phyloP scores from a whole-genome alignment of 306 rosid species.

The Calophaca sinica region DNA sequence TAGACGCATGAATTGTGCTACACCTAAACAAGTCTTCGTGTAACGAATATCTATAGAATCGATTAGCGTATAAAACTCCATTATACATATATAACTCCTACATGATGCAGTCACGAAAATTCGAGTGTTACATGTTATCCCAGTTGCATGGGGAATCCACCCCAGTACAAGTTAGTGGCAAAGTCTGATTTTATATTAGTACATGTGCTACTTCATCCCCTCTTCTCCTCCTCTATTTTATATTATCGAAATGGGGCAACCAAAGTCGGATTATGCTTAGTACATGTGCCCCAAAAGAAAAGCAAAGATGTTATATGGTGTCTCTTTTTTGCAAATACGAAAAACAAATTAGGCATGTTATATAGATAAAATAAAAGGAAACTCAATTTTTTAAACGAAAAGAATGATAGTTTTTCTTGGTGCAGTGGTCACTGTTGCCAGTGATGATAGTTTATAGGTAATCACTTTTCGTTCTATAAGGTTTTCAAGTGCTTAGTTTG shows the following conservation, averaged over 20 bases:
- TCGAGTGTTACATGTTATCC: no score
- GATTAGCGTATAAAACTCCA: no score
- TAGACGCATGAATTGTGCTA: no score
- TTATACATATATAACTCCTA: no score
- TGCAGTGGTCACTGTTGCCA: background rate
- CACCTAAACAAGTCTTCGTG: no score
- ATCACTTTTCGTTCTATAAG: background rate
- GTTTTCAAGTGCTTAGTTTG: background rate
- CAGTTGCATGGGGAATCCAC: no score
- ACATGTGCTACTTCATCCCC: no score
- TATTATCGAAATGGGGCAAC: background rate
- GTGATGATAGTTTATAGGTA: constrained; percentile 1
- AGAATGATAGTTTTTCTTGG: constrained; percentile 10
- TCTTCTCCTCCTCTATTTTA: no score
- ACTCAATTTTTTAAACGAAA: background rate
- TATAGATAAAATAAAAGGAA: background rate
- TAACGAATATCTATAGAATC: no score
- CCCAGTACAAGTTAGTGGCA: no score
- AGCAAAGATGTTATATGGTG: background rate
- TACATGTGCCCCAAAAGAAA: constrained; percentile 31
- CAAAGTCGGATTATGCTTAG: background rate
- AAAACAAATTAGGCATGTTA: background rate
- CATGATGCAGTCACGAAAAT: no score
- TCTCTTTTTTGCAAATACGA: background rate
- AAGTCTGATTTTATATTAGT: no score